Conservation (phyloP, 805 yeast genomes). For the Middelhovenomyces tepae region DNA sequence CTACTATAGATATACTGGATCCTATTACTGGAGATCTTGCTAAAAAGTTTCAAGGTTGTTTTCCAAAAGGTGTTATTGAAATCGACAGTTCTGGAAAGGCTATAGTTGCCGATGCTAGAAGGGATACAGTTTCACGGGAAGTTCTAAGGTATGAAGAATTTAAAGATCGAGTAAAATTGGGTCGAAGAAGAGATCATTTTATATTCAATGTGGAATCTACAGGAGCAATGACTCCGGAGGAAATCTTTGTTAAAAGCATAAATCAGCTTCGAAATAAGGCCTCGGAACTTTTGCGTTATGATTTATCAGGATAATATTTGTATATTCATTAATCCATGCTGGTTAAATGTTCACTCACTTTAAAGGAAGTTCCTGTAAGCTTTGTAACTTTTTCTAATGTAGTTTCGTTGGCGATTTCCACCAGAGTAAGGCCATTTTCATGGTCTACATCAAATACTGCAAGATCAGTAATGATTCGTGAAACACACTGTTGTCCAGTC, state of each 20-base stretch:
- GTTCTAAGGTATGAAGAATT: slow-evolving; percentile 91
- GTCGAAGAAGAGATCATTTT: slow-evolving; percentile 86
- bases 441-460: slow-evolving; percentile 41
- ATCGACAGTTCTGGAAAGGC: slow-evolving; percentile 63
- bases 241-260: slow-evolving; percentile 85
- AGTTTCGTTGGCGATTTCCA: slow-evolving; percentile 36
- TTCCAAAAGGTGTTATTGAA: slow-evolving; percentile 87
- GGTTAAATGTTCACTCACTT: slow-evolving; percentile 20
- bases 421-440: slow-evolving; percentile 31
- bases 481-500: slow-evolving; percentile 39
- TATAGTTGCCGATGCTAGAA: slow-evolving; percentile 77
- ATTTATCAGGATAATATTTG: slow-evolving; percentile 2
- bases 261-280: slow-evolving; percentile 73
- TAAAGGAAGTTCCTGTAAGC: slow-evolving; percentile 36
- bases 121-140: slow-evolving; percentile 94
- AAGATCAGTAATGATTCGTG: slow-evolving; percentile 37
- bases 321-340: too few species aligned
- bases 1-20: slow-evolving; percentile 66
- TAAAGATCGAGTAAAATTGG: slow-evolving; percentile 78
- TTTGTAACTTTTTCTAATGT: slow-evolving; percentile 32
- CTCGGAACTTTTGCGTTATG: slow-evolving; percentile 9
- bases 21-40: slow-evolving; percentile 77
- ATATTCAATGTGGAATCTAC: slow-evolving; percentile 90
- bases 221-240: slow-evolving; percentile 96
- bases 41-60: slow-evolving; percentile 72